These are phyloP conservation scores for Protoeuglena noctilucae DNA, from an alignment of 139 green algal genomes.

Conservation along the genomic window DNA sequence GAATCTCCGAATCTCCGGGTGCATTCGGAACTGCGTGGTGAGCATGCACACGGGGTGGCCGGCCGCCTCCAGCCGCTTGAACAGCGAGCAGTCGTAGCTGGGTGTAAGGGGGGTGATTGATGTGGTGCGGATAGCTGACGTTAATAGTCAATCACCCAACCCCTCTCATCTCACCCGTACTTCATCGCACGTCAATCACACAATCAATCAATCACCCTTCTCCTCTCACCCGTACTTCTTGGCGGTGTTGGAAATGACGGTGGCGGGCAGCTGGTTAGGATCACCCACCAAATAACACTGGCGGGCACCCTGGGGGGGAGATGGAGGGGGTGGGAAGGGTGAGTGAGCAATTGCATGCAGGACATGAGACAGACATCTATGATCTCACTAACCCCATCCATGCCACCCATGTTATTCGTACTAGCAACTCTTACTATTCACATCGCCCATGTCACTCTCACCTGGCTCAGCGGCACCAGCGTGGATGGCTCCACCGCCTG, in stretches of 20 bases:
- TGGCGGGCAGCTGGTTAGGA: conserved; percentile 84
- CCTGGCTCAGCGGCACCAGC: conserved; percentile 60
- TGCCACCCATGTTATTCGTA: neutral
- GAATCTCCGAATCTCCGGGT: conserved; percentile 70
- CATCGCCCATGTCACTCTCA: too few relatives aligned
- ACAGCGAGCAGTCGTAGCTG: conserved; percentile 41
- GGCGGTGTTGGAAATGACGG: conserved; percentile 44
- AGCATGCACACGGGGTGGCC: conserved; percentile 36
- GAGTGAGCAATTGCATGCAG: neutral
- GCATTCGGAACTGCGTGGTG: conserved; percentile 80
- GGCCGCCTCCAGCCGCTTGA: conserved; percentile 51
- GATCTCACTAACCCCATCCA: neutral
- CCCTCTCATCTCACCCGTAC: neutral
- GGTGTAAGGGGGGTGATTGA: conserved; percentile 14
- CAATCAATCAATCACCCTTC: neutral
- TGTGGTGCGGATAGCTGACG: neutral
- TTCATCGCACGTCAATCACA: neutral
- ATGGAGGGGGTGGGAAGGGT: neutral
- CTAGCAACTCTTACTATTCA: conserved; percentile 30
- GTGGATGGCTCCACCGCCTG: conserved; percentile 62
- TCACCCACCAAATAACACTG: conserved; percentile 72
- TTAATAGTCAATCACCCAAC: neutral
- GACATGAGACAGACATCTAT: neutral
- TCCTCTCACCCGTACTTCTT: conserved; percentile 13
- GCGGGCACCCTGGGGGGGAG: conserved; percentile 4